phyloP scores from a whole-genome alignment of 2,329 filamentous ascomycete species.

The Trichoderma pleuroti region DNA sequence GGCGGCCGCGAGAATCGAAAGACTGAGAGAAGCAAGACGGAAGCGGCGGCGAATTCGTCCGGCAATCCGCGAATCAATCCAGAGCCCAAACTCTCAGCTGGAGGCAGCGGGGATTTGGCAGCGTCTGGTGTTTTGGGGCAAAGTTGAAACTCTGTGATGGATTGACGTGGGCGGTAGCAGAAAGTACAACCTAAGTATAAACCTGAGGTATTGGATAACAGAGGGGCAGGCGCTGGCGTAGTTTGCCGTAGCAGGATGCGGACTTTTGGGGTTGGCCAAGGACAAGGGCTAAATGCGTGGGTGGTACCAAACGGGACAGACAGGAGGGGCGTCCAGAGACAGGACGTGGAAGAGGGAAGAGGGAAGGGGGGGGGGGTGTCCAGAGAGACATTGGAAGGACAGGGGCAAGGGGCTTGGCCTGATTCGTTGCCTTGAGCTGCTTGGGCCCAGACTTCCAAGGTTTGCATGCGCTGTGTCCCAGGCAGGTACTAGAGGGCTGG shows the following conservation, averaged over 20 bases:
- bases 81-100: neutral
- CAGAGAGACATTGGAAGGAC: neutral
- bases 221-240: slow-evolving; percentile 14
- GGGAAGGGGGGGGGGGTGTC: neutral
- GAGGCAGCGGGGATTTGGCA: neutral
- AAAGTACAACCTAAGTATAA: slow-evolving; percentile 1
- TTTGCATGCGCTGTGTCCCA: neutral
- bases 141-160: slow-evolving; percentile 9
- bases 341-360: neutral
- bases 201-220: neutral
- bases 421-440: neutral
- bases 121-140: neutral
- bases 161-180: slow-evolving; percentile 9
- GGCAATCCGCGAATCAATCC: neutral
- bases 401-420: slow-evolving; percentile 11
- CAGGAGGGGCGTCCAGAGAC: neutral
- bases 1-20: neutral
- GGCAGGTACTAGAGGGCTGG: slow-evolving; percentile 3
- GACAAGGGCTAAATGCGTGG: neutral
- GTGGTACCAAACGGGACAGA: neutral
- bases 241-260: slow-evolving; percentile 1
- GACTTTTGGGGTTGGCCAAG: slow-evolving; percentile 19
- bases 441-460: slow-evolving; percentile 8
- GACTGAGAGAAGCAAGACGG: neutral
- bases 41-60: neutral